Conservation (phyloP, 176 grass and related monocot genomes). For the Cocos nucifera region DNA sequence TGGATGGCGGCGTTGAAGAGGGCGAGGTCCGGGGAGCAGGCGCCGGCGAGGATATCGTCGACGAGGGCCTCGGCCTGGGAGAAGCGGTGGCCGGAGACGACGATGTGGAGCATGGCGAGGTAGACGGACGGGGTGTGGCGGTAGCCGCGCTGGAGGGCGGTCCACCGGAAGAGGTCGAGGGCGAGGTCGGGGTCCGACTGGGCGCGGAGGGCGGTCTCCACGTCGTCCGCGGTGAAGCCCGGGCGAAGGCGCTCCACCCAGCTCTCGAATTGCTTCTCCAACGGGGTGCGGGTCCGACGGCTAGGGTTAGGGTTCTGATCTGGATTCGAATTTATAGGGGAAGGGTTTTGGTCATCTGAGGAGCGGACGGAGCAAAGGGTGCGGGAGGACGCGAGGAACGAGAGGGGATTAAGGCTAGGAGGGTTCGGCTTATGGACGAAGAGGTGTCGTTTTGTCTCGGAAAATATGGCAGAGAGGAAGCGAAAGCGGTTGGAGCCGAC, state of each 20-base stretch:
- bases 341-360: slow-evolving; percentile 2
- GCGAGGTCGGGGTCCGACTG: slow-evolving; percentile 65
- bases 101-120: slow-evolving; percentile 50
- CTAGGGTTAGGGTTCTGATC: not conserved
- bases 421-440: slow-evolving; percentile 1
- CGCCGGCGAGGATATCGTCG: slow-evolving; percentile 70
- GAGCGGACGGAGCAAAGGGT: slow-evolving; percentile 15
- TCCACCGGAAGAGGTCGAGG: slow-evolving; percentile 89
- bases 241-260: slow-evolving; percentile 72
- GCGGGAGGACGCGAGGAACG: not conserved
- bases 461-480: no score
- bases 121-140: slow-evolving; percentile 54
- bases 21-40: slow-evolving; percentile 43
- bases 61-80: slow-evolving; percentile 50
- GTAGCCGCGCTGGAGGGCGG: slow-evolving; percentile 60
- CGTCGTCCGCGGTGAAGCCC: slow-evolving; percentile 56
- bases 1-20: slow-evolving; percentile 71
- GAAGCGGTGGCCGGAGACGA: slow-evolving; percentile 44
- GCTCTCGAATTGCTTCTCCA: slow-evolving; percentile 74
- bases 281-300: slow-evolving; percentile 33
- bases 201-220: slow-evolving; percentile 43
- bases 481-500: no score
- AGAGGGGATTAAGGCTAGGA: not conserved
- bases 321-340: not conserved
- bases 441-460: not conserved